A percentile compares a stretch with the other conserved stretches of the same genome.
Conservation (phyloP, 139 green algal species). For the Picochlorum sp. region DNA sequence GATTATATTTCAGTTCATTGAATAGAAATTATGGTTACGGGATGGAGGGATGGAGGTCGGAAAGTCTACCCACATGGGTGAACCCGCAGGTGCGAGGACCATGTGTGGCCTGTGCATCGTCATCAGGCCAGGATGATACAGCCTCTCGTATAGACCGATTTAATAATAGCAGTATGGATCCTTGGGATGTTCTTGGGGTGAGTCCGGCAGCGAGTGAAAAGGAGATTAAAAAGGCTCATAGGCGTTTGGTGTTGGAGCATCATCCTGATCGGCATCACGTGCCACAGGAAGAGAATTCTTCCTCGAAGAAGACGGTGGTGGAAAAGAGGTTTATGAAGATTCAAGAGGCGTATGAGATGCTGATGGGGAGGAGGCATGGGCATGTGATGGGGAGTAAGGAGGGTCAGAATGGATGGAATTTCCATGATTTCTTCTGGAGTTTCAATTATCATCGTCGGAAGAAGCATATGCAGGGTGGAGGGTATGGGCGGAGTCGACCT, state of each 20-base stretch:
- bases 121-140: not conserved
- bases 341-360: slow-evolving; percentile 35
- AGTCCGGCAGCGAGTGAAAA: slow-evolving; percentile 7
- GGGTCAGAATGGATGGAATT: slow-evolving; percentile 13
- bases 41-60: too few relatives aligned
- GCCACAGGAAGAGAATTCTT: not conserved
- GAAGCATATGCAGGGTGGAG: not conserved
- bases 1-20: too few relatives aligned
- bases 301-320: slow-evolving; percentile 1
- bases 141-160: not conserved
- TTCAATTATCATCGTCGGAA: slow-evolving; percentile 11
- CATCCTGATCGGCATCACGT: slow-evolving; percentile 20
- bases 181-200: slow-evolving; percentile 21
- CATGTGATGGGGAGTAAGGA: slow-evolving; percentile 6
- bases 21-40: too few relatives aligned
- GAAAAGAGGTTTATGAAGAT: slow-evolving; percentile 24
- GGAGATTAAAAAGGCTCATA: slow-evolving; percentile 32
- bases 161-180: slow-evolving; percentile 8
- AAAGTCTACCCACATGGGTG: too few relatives aligned
- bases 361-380: slow-evolving; percentile 19
- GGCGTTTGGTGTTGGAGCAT: slow-evolving; percentile 21
- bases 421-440: slow-evolving; percentile 36
- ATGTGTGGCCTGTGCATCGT: not conserved
- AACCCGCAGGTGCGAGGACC: too few relatives aligned
- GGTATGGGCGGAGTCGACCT: not conserved